A percentile compares a stretch with the other conserved stretches of the same genome.
These are phyloP conservation scores for Spergularia bocconei DNA, from an alignment of 148 eudicot genomes.

Conservation along the genomic window DNA sequence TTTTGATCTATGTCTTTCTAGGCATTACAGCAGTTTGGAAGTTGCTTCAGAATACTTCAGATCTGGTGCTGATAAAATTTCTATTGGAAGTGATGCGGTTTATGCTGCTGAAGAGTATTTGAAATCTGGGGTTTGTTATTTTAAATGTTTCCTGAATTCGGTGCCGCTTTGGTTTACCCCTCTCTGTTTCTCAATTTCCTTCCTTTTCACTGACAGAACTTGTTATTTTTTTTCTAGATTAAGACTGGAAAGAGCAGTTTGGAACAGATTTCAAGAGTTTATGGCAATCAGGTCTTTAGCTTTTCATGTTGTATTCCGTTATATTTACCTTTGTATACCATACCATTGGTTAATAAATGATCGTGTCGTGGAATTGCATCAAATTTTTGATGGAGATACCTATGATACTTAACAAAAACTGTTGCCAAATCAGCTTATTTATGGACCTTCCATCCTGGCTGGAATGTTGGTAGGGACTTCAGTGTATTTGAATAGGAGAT, in stretches of 20 bases:
- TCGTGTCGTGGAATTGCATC: neutral
- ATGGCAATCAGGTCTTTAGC: conserved; percentile 85
- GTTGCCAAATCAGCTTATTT: no score
- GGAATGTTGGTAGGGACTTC: no score
- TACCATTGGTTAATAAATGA: neutral
- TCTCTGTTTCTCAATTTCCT: neutral
- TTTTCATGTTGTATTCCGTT: neutral
- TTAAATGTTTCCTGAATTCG: conserved; percentile 4
- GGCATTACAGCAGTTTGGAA: conserved; percentile 92
- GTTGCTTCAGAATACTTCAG: conserved; percentile 99
- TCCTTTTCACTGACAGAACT: neutral
- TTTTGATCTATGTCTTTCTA: conserved; percentile 25
- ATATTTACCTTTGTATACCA: neutral
- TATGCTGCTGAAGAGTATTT: conserved; percentile 92
- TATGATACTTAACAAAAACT: neutral
- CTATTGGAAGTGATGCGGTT: conserved; percentile 98
- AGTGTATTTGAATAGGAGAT: no score
- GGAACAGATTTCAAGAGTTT: conserved; percentile 85
- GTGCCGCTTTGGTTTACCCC: neutral
- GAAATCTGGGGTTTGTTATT: conserved; percentile 62
- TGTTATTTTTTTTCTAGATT: conserved; percentile 40
- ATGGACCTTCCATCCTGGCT: no score
- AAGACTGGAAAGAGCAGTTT: conserved; percentile 86
- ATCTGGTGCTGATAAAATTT: conserved; percentile 96
- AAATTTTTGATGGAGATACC: neutral